Base-by-base conservation (phyloP, 768 basidiomycete species). In the Termitomyces heimii region DNA sequence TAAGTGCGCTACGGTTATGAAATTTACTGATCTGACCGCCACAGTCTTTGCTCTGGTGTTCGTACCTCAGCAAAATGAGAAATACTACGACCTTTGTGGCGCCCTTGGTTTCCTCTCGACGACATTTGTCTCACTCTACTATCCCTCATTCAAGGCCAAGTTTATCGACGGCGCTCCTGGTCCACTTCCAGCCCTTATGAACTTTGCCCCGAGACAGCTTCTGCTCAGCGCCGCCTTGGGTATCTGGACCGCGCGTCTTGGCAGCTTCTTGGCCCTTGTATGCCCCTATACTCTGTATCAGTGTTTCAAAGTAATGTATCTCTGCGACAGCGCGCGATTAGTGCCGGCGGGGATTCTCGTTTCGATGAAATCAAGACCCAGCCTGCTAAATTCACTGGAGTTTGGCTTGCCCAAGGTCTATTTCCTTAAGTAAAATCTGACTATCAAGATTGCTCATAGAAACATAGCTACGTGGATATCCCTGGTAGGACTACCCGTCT, bases 41-140 rank as follows among this genome's bases (percentile, higher is more conserved):
- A n/a, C 26, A 51, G 50, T 76, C 5, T 77, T 82, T 51, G 88
- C 85, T 0, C 54, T 77, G 5, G 70, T 86, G 20, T 86, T 85
- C 57, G 82, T 89, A 4, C 89, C 88, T 2, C 79, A 77, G 57
- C 75, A 83, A 40, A 80, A 81, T 51, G 87, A 89, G 48, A 83
- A 71, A 60, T 88, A 75, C 64, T 91, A 82, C 61, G 88, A 91
- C 65, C 69, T 89, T 1, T 75, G 80, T 28, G 89, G 88, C 20
- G 76, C 84, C 0, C 46, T 82, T 3, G 88, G 88, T 3, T 91
- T 86, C 73, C 67, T 89, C 14, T 77, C 84, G 1, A 80, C 84
- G 1, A 81, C 82, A 5, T 71, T 79, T 47, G 59, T 84, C 13
- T 87, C 84, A 24, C 69, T 88, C 18, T 88, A 87, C 63, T 86